Conservation (phyloP, 2,329 filamentous ascomycete genomes). For the Ascocoryne sarcoides region DNA sequence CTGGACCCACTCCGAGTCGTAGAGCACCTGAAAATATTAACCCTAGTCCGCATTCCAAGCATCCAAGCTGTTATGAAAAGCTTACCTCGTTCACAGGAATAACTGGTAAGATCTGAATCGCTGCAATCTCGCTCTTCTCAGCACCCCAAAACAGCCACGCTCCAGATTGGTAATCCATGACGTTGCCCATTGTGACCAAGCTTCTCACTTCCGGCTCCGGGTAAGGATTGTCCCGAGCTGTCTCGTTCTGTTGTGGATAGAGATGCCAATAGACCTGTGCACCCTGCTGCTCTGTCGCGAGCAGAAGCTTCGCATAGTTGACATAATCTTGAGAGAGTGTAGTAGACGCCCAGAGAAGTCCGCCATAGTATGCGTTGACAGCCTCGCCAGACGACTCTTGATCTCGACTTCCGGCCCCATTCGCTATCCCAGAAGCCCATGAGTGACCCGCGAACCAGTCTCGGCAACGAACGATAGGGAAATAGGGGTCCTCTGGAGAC, state of each 20-base stretch:
- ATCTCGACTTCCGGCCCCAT: conserved; percentile 66
- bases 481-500: conserved; percentile 58
- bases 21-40: neutral
- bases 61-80: neutral
- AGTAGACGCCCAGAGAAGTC: neutral
- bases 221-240: neutral
- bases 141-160: neutral
- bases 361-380: conserved; percentile 35
- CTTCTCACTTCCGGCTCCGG: neutral
- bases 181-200: neutral
- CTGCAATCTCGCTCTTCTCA: neutral
- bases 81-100: neutral
- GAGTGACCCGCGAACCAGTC: conserved; percentile 94
- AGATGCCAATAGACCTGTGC: neutral
- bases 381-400: conserved; percentile 89
- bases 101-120: neutral
- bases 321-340: neutral
- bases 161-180: neutral
- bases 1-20: neutral
- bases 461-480: conserved; percentile 75
- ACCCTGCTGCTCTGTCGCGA: neutral
- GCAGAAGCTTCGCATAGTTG: neutral
- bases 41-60: neutral
- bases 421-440: conserved; percentile 76
- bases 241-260: neutral